phyloP scores from a whole-genome alignment of 306 rosid species.

The Chamaecrista fasciculata region DNA sequence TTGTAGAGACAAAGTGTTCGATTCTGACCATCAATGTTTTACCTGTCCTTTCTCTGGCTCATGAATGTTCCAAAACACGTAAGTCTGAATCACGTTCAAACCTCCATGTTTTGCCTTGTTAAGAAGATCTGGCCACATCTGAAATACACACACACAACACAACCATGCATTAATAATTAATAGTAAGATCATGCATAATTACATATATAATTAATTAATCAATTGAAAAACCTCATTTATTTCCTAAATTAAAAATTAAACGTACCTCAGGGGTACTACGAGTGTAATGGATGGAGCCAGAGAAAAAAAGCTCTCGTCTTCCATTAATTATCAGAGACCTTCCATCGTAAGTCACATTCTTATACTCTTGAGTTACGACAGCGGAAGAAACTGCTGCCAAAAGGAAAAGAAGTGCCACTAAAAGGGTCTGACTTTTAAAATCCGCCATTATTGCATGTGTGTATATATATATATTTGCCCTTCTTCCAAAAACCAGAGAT shows the following conservation, averaged over 20 bases:
- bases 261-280: conserved; percentile 61
- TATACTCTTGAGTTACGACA: background rate
- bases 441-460: conserved; percentile 6
- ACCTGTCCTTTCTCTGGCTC: conserved; percentile 79
- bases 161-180: no score
- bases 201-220: no score
- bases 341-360: conserved; percentile 34
- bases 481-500: background rate
- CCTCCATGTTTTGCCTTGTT: conserved; percentile 73
- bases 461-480: background rate
- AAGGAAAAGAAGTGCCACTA: conserved; percentile 8
- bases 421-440: no score
- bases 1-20: no score
- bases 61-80: conserved; percentile 87
- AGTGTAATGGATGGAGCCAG: conserved; percentile 87
- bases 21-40: no score
- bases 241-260: no score
- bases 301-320: conserved; percentile 59
- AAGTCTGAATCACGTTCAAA: conserved; percentile 74
- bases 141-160: conserved; percentile 12
- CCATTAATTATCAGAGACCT: conserved; percentile 50
- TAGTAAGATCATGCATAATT: no score
- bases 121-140: conserved; percentile 80
- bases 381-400: background rate
- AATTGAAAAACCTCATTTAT: no score